Evolutionary conservation across 495 filamentous ascomycete genomes (phyloP).

Genomic region (Thozetella sp.): DNA sequence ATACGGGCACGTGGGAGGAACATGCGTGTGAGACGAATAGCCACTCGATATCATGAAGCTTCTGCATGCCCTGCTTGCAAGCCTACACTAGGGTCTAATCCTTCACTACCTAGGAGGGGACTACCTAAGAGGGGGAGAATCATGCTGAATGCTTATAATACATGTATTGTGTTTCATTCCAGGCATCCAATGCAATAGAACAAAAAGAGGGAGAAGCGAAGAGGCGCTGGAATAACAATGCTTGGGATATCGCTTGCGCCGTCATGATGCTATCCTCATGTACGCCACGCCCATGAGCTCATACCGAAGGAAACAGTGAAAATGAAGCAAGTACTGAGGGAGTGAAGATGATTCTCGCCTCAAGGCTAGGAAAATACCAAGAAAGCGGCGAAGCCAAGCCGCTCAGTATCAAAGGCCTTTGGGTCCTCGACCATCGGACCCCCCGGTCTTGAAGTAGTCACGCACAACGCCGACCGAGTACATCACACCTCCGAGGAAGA

Average conservation of each 20-base stretch:
- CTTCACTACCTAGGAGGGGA: too few species aligned
- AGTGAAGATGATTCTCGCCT: neutral
- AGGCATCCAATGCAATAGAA: neutral
- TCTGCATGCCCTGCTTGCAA: too few species aligned
- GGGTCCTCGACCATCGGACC: conserved; percentile 51
- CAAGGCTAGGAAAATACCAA: neutral
- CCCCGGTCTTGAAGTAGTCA: conserved; percentile 67
- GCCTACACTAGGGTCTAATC: too few species aligned
- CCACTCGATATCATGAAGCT: too few species aligned
- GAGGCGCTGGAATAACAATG: conserved; percentile 10
- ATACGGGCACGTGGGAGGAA: too few species aligned
- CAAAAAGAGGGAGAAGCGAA: neutral
- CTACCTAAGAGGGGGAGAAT: too few species aligned
- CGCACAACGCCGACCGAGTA: conserved; percentile 71
- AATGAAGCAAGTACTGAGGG: too few species aligned
- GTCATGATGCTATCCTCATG: neutral
- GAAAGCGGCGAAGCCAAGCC: neutral
- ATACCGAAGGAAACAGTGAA: neutral
- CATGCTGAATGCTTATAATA: too few species aligned
- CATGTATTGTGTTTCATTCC: neutral
- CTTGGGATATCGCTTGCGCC: conserved; percentile 5
- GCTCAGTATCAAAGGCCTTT: conserved; percentile 44
- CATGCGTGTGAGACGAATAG: too few species aligned
- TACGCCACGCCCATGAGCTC: conserved; percentile 10
- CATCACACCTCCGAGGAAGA: conserved; percentile 60